Conservation (phyloP, 2,329 filamentous ascomycete species). For the Aspergillus texensis region DNA sequence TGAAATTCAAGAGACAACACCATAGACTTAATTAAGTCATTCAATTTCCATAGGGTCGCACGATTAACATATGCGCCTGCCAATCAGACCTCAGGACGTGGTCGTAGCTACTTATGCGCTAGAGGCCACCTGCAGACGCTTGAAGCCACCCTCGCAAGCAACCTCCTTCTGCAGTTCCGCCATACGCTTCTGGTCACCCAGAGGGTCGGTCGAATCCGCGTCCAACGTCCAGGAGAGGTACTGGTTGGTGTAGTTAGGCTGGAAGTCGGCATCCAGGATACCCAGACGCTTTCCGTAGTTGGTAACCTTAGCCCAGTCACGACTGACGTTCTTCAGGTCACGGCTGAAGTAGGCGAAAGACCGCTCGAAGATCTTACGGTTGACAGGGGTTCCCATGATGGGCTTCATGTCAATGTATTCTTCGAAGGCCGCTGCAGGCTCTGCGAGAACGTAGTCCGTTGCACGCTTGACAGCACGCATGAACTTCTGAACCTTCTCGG, state of each 20-base stretch:
- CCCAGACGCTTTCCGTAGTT: conserved; percentile 73
- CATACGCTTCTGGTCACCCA: conserved; percentile 76
- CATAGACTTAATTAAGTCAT: not conserved
- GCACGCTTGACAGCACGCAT: conserved; percentile 73
- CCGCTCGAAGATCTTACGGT: conserved; percentile 79
- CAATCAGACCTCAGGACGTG: not conserved
- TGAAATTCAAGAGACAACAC: not conserved
- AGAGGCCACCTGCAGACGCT: conserved; percentile 35
- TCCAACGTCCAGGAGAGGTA: conserved; percentile 69
- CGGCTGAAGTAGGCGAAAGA: conserved; percentile 76
- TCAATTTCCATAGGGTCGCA: not conserved
- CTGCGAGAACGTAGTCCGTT: conserved; percentile 69
- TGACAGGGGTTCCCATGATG: conserved; percentile 66
- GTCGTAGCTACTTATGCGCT: conserved; percentile 22
- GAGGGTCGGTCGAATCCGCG: conserved; percentile 66
- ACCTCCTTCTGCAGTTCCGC: conserved; percentile 68
- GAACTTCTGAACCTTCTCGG: conserved; percentile 68
- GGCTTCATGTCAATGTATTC: conserved; percentile 75
- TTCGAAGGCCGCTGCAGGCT: conserved; percentile 65
- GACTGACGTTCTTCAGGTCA: conserved; percentile 72
- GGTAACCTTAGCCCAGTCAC: conserved; percentile 79
- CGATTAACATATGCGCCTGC: not conserved
- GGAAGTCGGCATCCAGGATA: conserved; percentile 65
- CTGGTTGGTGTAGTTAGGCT: conserved; percentile 74
- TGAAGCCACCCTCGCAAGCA: conserved; percentile 64